Evolutionary conservation across 2,329 filamentous ascomycete genomes (phyloP).

Genomic region (Fusarium caatingaense): DNA sequence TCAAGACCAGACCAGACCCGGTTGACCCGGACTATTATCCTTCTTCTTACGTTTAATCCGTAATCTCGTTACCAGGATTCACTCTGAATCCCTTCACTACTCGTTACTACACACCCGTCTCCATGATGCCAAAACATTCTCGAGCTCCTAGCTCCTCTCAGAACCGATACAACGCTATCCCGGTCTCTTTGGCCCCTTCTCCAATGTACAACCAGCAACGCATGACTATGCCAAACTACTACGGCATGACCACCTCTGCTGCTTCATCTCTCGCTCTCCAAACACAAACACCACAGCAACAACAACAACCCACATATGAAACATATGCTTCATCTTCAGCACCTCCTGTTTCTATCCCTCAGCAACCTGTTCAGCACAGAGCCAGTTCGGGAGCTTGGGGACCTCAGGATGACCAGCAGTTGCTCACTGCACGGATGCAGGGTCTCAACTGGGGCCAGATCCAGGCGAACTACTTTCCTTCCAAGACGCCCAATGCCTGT

Average conservation of each 20-base stretch:
- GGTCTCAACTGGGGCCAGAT: constrained; percentile 89
- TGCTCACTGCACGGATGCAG: constrained; percentile 76
- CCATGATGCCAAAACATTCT: constrained; percentile 59
- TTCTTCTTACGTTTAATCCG: constrained; percentile 44
- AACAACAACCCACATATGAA: constrained; percentile 53
- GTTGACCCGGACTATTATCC: constrained; percentile 37
- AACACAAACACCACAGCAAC: constrained; percentile 50
- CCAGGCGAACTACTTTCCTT: constrained; percentile 78
- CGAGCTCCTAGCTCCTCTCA: constrained; percentile 53
- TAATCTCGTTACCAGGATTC: constrained; percentile 40
- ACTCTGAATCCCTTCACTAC: constrained; percentile 27
- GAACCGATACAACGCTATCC: constrained; percentile 50
- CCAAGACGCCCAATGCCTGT: constrained; percentile 85
- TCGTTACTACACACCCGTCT: constrained; percentile 21
- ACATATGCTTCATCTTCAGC: constrained; percentile 52
- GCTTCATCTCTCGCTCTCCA: constrained; percentile 47
- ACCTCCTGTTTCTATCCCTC: constrained; percentile 49
- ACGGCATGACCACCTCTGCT: constrained; percentile 52
- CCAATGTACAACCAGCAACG: constrained; percentile 58
- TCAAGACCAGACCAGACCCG: constrained; percentile 42
- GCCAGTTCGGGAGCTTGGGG: constrained; percentile 77
- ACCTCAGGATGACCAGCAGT: constrained; percentile 76
- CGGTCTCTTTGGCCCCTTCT: constrained; percentile 56
- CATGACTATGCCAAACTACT: constrained; percentile 57
- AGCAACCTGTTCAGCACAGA: constrained; percentile 61